phyloP scores from a whole-genome alignment of 1,139 yeast species.

The Lodderomyces parapsilosis region DNA sequence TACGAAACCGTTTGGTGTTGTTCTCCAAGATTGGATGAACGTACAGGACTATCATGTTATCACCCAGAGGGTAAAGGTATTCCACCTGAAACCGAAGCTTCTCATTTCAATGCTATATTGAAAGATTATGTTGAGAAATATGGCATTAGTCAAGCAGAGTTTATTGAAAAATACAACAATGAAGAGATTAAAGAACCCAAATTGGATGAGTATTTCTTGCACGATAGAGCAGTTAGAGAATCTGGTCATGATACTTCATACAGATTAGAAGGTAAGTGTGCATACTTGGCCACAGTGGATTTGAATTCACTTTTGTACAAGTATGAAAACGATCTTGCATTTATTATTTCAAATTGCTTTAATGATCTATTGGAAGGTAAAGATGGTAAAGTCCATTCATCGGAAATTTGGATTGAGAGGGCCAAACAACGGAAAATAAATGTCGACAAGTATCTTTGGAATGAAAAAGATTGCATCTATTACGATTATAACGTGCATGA shows the following conservation, averaged over 20 bases:
- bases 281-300: conserved; percentile 87
- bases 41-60: conserved; percentile 85
- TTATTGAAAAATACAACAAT: conserved; percentile 66
- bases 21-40: conserved; percentile 68
- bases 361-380: conserved; percentile 41
- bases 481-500: conserved; percentile 78
- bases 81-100: conserved; percentile 95
- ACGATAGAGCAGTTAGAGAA: conserved; percentile 94
- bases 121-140: conserved; percentile 68
- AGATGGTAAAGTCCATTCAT: conserved; percentile 27
- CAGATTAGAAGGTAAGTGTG: conserved; percentile 87
- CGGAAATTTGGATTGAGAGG: conserved; percentile 57
- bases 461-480: conserved; percentile 72
- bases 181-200: conserved; percentile 70
- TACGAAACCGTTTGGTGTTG: conserved; percentile 79
- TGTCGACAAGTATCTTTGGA: conserved; percentile 80
- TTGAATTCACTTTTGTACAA: conserved; percentile 83
- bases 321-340: conserved; percentile 84
- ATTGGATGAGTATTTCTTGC: conserved; percentile 83
- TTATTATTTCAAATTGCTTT: conserved; percentile 57
- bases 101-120: conserved; percentile 78
- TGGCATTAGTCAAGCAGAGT: conserved; percentile 61
- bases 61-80: conserved; percentile 89
- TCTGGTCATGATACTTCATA: conserved; percentile 96
- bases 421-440: conserved; percentile 55